These are phyloP conservation scores for Sarocladium strictum DNA, from an alignment of 2,329 filamentous ascomycete genomes.

Conservation along the genomic window DNA sequence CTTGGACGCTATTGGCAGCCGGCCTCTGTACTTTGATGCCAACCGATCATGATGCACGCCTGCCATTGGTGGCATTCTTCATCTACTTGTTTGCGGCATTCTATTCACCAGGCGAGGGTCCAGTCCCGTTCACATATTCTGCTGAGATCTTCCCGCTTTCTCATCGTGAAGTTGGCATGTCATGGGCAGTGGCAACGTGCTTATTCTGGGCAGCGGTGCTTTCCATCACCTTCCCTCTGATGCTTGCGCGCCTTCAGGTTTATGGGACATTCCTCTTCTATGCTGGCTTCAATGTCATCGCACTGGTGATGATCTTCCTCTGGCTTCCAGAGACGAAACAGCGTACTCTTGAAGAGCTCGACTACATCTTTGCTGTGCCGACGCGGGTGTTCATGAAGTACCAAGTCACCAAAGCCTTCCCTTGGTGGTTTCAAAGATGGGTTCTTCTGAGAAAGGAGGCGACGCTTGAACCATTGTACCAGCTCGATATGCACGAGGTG, in stretches of 20 bases:
- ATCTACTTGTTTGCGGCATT: constrained; percentile 49
- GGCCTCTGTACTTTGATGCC: constrained; percentile 48
- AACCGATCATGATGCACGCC: constrained; percentile 22
- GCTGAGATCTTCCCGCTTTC: constrained; percentile 67
- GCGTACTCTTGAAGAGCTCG: constrained; percentile 47
- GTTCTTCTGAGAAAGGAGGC: constrained; percentile 43
- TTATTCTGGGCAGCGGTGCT: constrained; percentile 55
- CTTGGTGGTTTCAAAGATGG: constrained; percentile 56
- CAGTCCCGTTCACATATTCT: constrained; percentile 62
- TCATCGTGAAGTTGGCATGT: constrained; percentile 67
- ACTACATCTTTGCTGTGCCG: constrained; percentile 56
- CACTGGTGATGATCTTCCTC: constrained; percentile 50
- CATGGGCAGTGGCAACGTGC: constrained; percentile 61
- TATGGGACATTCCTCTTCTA: constrained; percentile 50
- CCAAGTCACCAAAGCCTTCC: constrained; percentile 48
- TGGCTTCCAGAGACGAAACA: constrained; percentile 56
- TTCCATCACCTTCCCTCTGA: constrained; percentile 57
- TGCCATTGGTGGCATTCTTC: constrained; percentile 48
- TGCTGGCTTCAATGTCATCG: constrained; percentile 48
- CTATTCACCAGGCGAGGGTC: constrained; percentile 52
- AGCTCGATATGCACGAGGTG: constrained; percentile 24
- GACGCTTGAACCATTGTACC: constrained; percentile 36
- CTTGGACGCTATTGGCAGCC: constrained; percentile 32
- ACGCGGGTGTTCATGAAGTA: constrained; percentile 51
- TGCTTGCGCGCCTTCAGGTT: constrained; percentile 39